Conservation (phyloP, 78 protist species). For the Andalucia godoyi region DNA sequence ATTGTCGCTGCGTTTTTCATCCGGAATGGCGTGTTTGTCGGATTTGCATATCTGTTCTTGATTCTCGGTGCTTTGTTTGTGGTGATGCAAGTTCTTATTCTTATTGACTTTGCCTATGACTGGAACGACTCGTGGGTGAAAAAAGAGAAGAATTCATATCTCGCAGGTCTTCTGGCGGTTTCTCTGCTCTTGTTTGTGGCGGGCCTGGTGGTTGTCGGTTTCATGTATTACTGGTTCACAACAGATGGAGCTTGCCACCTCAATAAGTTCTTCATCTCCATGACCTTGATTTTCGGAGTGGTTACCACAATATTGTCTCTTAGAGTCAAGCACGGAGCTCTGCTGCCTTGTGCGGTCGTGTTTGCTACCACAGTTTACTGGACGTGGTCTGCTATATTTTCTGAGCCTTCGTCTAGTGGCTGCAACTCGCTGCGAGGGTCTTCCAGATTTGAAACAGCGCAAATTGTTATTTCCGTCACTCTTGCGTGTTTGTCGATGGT, state of each 20-base stretch:
- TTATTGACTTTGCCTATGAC: conserved; percentile 21
- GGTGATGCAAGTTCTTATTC: conserved; percentile 8
- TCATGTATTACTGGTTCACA: neutral
- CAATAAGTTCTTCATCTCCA: neutral
- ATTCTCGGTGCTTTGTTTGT: neutral
- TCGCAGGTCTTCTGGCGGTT: neutral
- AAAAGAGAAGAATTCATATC: neutral
- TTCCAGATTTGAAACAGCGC: too few species aligned
- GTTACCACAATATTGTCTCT: neutral
- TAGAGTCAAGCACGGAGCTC: neutral
- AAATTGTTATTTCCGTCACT: neutral
- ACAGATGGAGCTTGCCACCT: neutral
- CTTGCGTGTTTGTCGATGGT: neutral
- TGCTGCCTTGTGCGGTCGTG: conserved; percentile 6
- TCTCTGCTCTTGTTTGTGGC: neutral
- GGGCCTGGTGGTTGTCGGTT: neutral
- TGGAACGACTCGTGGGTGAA: conserved; percentile 22
- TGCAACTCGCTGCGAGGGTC: conserved; percentile 18
- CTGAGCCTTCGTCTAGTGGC: neutral
- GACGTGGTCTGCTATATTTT: conserved; percentile 1
- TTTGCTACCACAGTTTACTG: neutral
- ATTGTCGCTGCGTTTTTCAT: neutral
- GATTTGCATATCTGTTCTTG: neutral
- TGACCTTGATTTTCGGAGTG: neutral
- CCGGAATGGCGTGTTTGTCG: neutral